Evolutionary conservation across 768 basidiomycete genomes (phyloP), one percentile per base, ranked within the genome.

Genomic region (Serendipita sp.): DNA sequence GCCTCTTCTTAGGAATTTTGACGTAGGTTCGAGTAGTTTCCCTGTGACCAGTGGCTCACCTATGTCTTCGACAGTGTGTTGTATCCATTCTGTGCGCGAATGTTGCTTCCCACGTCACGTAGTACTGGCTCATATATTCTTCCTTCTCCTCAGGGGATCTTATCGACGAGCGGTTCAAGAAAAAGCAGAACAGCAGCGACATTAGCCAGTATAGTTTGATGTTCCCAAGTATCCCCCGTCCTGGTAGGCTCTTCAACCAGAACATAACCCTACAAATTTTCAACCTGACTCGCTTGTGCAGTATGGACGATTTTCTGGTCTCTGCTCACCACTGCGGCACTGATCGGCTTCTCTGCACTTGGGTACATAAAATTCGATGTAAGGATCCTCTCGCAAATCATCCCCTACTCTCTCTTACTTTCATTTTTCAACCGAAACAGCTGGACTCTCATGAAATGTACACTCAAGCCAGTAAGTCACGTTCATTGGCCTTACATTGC

Each of bases 111-210:
- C n/a, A n/a, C n/a, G n/a, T n/a, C n/a, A n/a, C n/a, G n/a, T n/a
- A n/a, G n/a, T n/a, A n/a, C n/a, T n/a, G n/a, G n/a, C n/a, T n/a
- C n/a, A n/a, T n/a, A n/a, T n/a, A n/a, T 77, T 95, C 51, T 81
- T 84, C 14, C 83, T 94, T 38, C 38, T 38, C 38, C 5, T 38
- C 68, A 91, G 89, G 89, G 93, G 93, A 97, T 70, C 85, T 94
- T 48, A 82, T 90, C 45, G 94, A 97, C 71, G 93, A 97, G 70
- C 81, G 88, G 62, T 90, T 94, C 74, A 96, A 94, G 74, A 89
- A 92, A 70, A 95, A 95, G 76, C 80, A 84, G 28, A 95, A 95
- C 69, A 89, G 92, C 69, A 92, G 90, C 1, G 93, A 95, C 69
- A 88, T 89, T 64, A 90, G 91, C 1, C 93, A 97, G 68, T 95